phyloP scores from a whole-genome alignment of 176 grass and related monocot genomes.

The Dendrocalamus sinicus region DNA sequence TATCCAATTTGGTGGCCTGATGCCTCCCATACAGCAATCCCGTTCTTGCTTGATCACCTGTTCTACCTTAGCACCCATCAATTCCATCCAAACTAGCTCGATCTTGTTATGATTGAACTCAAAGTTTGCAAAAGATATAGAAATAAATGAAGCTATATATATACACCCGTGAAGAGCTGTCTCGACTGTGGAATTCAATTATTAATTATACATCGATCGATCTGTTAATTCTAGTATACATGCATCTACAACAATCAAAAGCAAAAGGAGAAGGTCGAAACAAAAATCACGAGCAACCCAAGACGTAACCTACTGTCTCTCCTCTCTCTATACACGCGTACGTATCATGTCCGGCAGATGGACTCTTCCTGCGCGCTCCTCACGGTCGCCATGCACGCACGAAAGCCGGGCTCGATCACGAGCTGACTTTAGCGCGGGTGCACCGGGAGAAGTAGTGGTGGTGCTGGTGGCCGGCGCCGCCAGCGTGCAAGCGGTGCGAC shows the following conservation, averaged over 20 bases:
- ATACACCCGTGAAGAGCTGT: not conserved
- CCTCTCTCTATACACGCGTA: not conserved
- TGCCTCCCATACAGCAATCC: not conserved
- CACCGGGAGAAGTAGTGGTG: conserved; percentile 54
- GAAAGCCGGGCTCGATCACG: conserved; percentile 18
- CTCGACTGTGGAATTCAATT: conserved; percentile 12
- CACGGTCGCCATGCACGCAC: not conserved
- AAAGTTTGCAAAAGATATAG: not conserved
- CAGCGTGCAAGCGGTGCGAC: conserved; percentile 46
- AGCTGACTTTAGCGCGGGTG: conserved; percentile 58
- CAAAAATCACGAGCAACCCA: conserved; percentile 5
- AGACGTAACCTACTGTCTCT: conserved; percentile 16
- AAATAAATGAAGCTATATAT: not conserved
- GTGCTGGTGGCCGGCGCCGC: conserved; percentile 37
- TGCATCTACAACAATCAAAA: conserved; percentile 35
- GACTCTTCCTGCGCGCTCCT: not conserved
- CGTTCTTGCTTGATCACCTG: not conserved
- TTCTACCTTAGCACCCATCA: not conserved
- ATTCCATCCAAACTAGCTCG: not conserved
- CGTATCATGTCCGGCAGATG: not conserved
- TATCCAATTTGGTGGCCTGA: not conserved
- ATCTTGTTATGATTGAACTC: not conserved
- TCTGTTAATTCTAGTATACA: conserved; percentile 49
- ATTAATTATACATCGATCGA: conserved; percentile 44
- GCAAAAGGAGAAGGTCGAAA: not conserved